phyloP scores from a whole-genome alignment of 2,329 filamentous ascomycete genomes.

The Botryotinia globosa region DNA sequence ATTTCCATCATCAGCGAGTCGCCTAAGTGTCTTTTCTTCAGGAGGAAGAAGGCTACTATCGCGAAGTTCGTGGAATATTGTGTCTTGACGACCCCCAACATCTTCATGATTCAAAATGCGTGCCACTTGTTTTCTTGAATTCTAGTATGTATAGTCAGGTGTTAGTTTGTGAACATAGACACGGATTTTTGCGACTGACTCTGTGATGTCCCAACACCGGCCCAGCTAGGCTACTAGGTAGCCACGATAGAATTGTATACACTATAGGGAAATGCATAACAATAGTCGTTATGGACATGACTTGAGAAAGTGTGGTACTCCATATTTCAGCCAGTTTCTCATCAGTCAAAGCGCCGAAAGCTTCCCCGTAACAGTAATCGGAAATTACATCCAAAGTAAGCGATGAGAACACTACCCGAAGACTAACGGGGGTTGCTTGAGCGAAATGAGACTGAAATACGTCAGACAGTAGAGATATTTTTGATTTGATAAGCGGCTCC shows the following conservation, averaged over 20 bases:
- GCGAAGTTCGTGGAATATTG: constrained; percentile 34
- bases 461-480: constrained; percentile 21
- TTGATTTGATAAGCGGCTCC: constrained; percentile 28
- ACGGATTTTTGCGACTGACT: not conserved
- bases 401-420: constrained; percentile 17
- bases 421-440: constrained; percentile 10
- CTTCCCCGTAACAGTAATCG: constrained; percentile 33
- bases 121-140: constrained; percentile 29
- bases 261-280: constrained; percentile 14
- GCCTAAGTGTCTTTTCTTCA: constrained; percentile 37
- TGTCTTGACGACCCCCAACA: constrained; percentile 22
- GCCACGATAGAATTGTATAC: not conserved
- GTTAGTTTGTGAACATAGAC: constrained; percentile 35
- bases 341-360: constrained; percentile 24
- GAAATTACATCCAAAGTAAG: constrained; percentile 31
- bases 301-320: constrained; percentile 6
- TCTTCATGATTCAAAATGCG: constrained; percentile 3
- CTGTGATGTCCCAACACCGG: constrained; percentile 16
- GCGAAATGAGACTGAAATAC: constrained; percentile 20
- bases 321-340: constrained; percentile 13
- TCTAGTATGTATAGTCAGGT: constrained; percentile 34
- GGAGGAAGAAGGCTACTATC: constrained; percentile 35
- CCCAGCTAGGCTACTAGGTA: constrained; percentile 21
- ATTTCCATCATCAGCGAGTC: constrained; percentile 39
- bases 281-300: not conserved